Percentiles rank a stretch among this genome's conserved stretches.
Evolutionary conservation across 495 filamentous ascomycete species (phyloP).

Genomic region (Penicillium nucicola): DNA sequence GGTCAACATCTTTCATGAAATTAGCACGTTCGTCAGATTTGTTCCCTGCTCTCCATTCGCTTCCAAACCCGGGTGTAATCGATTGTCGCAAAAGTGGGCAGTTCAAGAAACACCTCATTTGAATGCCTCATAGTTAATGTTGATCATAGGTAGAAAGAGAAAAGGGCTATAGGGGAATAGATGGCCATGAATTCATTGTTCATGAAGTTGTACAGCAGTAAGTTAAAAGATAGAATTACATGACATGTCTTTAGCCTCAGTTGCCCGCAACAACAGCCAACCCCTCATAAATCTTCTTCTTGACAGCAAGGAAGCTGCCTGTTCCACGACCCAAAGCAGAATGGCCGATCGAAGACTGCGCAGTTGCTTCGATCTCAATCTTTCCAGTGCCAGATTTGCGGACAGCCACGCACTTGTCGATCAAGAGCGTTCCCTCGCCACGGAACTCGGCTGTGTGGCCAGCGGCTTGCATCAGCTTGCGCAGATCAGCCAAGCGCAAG

Average conservation of each 20-base stretch:
- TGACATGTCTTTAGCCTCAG: conserved; percentile 28
- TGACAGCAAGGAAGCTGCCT: conserved; percentile 72
- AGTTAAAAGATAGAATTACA: conserved; percentile 13
- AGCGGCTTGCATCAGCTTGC: conserved; percentile 74
- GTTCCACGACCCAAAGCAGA: conserved; percentile 32
- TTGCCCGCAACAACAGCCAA: conserved; percentile 75
- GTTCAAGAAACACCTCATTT: no score
- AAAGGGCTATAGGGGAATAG: no score
- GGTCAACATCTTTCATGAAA: no score
- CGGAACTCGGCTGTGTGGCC: conserved; percentile 91
- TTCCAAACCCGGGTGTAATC: no score
- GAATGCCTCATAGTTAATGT: no score
- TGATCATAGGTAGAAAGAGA: no score
- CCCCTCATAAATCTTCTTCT: conserved; percentile 78
- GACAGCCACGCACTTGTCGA: conserved; percentile 85
- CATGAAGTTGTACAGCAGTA: conserved; percentile 11
- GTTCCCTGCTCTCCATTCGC: no score
- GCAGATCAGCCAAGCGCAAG: conserved; percentile 80
- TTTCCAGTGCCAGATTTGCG: conserved; percentile 80
- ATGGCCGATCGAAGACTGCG: conserved; percentile 40
- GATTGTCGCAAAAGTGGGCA: no score
- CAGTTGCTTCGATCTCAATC: conserved; percentile 84
- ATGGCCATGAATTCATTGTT: not conserved
- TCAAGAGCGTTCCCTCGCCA: conserved; percentile 86
- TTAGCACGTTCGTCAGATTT: no score